Evolutionary conservation across 2,329 filamentous ascomycete genomes (phyloP).

Genomic region (Colletotrichum scovillei): DNA sequence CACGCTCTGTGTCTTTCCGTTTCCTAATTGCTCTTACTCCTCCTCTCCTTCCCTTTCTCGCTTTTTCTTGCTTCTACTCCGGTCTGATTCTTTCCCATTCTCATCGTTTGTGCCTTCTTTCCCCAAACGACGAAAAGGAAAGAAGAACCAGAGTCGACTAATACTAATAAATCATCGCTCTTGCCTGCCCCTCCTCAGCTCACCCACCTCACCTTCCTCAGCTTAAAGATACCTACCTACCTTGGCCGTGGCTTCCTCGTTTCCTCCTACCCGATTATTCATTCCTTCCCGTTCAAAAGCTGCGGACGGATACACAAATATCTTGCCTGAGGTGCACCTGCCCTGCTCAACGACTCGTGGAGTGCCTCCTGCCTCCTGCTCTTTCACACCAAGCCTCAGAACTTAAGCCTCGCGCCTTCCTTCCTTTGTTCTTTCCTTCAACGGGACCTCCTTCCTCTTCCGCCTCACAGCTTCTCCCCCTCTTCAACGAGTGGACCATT

Average conservation of each 20-base stretch:
- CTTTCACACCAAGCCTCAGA: neutral
- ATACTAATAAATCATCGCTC: neutral
- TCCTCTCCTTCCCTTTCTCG: neutral
- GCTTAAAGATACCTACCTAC: neutral
- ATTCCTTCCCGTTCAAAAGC: neutral
- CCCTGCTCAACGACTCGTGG: constrained; percentile 11
- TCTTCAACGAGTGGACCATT: neutral
- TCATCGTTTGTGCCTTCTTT: neutral
- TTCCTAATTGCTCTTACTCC: neutral
- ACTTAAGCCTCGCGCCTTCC: neutral
- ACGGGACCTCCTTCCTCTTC: neutral
- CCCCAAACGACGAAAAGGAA: neutral
- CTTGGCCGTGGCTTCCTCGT: neutral
- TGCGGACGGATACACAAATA: neutral
- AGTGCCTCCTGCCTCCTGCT: neutral
- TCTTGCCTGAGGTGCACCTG: neutral
- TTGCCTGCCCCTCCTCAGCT: neutral
- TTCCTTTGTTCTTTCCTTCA: constrained; percentile 10
- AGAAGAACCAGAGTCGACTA: neutral
- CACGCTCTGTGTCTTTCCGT: neutral
- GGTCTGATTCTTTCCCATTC: neutral
- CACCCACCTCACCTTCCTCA: neutral
- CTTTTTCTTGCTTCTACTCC: neutral
- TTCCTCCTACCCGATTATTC: neutral
- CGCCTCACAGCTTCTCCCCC: neutral